These are phyloP conservation scores for Pseudocercospora vitis DNA, from an alignment of 2,329 filamentous ascomycete species.

Conservation along the genomic window DNA sequence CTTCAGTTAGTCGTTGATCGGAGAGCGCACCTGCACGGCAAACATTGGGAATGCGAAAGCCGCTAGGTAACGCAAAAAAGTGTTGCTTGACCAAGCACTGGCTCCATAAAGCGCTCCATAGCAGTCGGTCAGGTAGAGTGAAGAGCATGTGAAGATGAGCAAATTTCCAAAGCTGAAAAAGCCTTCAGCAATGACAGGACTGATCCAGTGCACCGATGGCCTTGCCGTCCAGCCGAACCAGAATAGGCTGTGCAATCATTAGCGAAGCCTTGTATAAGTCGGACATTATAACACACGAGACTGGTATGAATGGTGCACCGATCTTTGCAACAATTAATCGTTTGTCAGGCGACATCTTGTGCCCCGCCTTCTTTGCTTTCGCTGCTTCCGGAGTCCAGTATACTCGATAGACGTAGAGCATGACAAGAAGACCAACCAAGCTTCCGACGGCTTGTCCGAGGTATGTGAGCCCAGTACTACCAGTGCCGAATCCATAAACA, in stretches of 20 bases:
- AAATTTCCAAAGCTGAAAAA: slow-evolving; percentile 39
- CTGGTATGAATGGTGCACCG: slow-evolving; percentile 33
- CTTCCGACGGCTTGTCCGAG: slow-evolving; percentile 27
- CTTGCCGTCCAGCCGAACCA: slow-evolving; percentile 12
- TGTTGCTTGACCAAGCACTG: not conserved
- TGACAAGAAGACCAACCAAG: slow-evolving; percentile 14
- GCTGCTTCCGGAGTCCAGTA: not conserved
- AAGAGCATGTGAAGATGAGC: slow-evolving; percentile 34
- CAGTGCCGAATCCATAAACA: slow-evolving; percentile 28
- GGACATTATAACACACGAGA: too few relatives aligned
- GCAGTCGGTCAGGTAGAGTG: slow-evolving; percentile 1
- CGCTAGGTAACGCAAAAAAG: slow-evolving; percentile 14
- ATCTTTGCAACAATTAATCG: slow-evolving; percentile 36
- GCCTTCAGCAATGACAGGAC: slow-evolving; percentile 41
- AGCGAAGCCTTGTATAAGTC: too few relatives aligned
- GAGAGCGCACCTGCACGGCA: slow-evolving; percentile 34
- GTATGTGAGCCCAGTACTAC: slow-evolving; percentile 28
- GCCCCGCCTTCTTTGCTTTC: slow-evolving; percentile 4
- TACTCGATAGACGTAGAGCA: not conserved
- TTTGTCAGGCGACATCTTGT: slow-evolving; percentile 29
- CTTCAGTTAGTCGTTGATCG: too few relatives aligned
- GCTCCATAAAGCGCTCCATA: not conserved
- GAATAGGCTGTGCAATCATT: too few relatives aligned
- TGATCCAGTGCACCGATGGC: slow-evolving; percentile 31
- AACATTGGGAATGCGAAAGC: slow-evolving; percentile 44